These are phyloP conservation scores for Porogramme epimiltina DNA, from an alignment of 1,284 basidiomycete genomes.

Conservation along the genomic window DNA sequence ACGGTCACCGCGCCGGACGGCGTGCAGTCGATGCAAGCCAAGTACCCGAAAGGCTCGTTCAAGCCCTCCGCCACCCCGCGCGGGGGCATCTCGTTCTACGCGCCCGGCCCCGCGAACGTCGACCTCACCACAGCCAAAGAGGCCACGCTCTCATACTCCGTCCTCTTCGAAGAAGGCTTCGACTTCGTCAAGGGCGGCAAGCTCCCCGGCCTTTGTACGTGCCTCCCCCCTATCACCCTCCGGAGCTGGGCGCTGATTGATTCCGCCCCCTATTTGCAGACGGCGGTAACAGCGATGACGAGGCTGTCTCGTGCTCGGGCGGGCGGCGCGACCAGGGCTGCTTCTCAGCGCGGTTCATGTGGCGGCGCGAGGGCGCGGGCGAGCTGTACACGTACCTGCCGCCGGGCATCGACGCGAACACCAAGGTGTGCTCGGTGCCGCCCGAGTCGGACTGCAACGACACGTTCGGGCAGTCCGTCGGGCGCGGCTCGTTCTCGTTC, in stretches of 20 bases:
- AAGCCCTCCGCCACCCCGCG: slow-evolving; percentile 55
- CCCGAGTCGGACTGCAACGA: slow-evolving; percentile 59
- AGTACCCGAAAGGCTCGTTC: slow-evolving; percentile 59
- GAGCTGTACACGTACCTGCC: slow-evolving; percentile 67
- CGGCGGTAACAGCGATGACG: slow-evolving; percentile 49
- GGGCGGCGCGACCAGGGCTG: slow-evolving; percentile 48
- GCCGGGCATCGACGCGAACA: slow-evolving; percentile 58
- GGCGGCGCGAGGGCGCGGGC: slow-evolving; percentile 49
- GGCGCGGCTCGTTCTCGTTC: slow-evolving; percentile 71
- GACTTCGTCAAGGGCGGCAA: slow-evolving; percentile 38
- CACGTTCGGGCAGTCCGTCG: slow-evolving; percentile 69
- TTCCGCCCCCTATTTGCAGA: slow-evolving; percentile 32
- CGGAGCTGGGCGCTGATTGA: not conserved
- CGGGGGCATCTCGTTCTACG: slow-evolving; percentile 70
- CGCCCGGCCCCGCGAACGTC: slow-evolving; percentile 41
- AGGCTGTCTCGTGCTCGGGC: slow-evolving; percentile 50
- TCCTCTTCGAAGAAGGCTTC: slow-evolving; percentile 60
- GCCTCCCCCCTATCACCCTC: not conserved
- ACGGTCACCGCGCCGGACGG: slow-evolving; percentile 49
- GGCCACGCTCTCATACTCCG: slow-evolving; percentile 57
- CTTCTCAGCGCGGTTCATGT: slow-evolving; percentile 63
- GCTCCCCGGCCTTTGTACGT: slow-evolving; percentile 35
- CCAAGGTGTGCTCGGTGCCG: slow-evolving; percentile 51
- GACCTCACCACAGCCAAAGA: slow-evolving; percentile 47
- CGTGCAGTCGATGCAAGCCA: slow-evolving; percentile 49